These are phyloP conservation scores for Lineolata rhizophorae DNA, from an alignment of 495 filamentous ascomycete species.

Conservation along the genomic window DNA sequence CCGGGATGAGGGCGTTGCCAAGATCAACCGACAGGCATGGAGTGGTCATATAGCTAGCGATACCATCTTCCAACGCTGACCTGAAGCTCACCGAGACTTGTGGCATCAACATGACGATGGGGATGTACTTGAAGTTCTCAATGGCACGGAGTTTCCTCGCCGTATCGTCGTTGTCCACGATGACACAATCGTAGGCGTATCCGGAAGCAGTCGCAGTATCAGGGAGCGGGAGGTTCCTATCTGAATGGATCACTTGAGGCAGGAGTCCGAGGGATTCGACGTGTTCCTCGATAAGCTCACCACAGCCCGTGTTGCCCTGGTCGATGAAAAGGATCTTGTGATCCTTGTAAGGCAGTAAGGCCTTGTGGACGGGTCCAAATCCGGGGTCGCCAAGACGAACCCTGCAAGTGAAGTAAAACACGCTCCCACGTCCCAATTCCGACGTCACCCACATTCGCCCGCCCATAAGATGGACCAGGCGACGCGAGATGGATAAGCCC, in stretches of 20 bases:
- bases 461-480: slow-evolving; percentile 91
- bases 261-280: slow-evolving; percentile 57
- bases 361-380: slow-evolving; percentile 55
- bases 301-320: slow-evolving; percentile 56
- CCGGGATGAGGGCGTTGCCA: slow-evolving; percentile 96
- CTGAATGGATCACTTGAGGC: slow-evolving; percentile 57
- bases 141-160: slow-evolving; percentile 64
- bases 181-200: slow-evolving; percentile 77
- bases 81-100: slow-evolving; percentile 83
- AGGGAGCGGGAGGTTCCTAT: slow-evolving; percentile 25
- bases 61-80: slow-evolving; percentile 84
- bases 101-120: slow-evolving; percentile 82
- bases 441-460: slow-evolving; percentile 95
- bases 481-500: slow-evolving; percentile 88
- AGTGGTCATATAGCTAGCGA: slow-evolving; percentile 97
- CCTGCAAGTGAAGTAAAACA: slow-evolving; percentile 92
- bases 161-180: slow-evolving; percentile 85
- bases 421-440: slow-evolving; percentile 78
- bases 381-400: slow-evolving; percentile 74
- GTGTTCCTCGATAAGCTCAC: slow-evolving; percentile 61
- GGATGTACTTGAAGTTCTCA: slow-evolving; percentile 95
- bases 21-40: slow-evolving; percentile 89
- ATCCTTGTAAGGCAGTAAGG: slow-evolving; percentile 71
- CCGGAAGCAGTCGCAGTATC: slow-evolving; percentile 32
- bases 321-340: slow-evolving; percentile 94